Evolutionary conservation across 1,139 yeast genomes (phyloP), one percentile per base, ranked within the genome.

Genomic region (Blastobotrys persicus): DNA sequence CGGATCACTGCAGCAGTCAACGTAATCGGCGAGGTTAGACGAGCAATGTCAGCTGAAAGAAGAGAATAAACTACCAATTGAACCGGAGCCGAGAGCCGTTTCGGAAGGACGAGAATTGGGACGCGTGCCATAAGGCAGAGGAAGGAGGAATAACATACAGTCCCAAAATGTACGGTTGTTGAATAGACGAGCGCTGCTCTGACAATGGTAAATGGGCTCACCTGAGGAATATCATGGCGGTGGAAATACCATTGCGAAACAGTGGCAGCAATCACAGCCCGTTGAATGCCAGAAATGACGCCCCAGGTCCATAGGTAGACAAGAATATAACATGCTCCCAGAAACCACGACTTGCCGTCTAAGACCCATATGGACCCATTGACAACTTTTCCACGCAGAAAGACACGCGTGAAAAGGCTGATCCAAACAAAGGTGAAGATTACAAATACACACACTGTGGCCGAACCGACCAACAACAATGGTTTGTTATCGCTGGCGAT

Each of bases 271-370:
- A 70, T 57, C 2, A 70, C 58, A 23, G 63, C 61, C 16, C 72
- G 62, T 51, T 70, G 71, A 35, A 72, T 55, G 3, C 73, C 72
- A 42, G 69, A 60, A 11, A 72, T 52, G 16, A 72, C 67, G 1
- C 71, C 71, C 70, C 73, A 70, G 1, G 76, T 68, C 76, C 76
- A 72, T 32, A 73, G 53, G 52, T 68, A 72, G 66, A 70, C 64
- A 26, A 72, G 54, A 2, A 67, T 56, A 56, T 69, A 70, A 53
- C 68, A 66, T 4, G 62, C 63, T 1, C 70, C 74, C 1, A 71
- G 59, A 3, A 60, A 47, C 63, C 71, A 68, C 2, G 69, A 60
- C 34, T 60, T 59, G 23, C 65, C 57, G 41, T 62, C 66, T 42
- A 66, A 53, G n/a, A 65, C 58, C 69, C 69, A 66, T 33, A 49